Percentiles rank a stretch among this genome's conserved stretches.
Evolutionary conservation across 108 stramenopile genomes (phyloP).

Genomic region (Cyclotella cryptica): DNA sequence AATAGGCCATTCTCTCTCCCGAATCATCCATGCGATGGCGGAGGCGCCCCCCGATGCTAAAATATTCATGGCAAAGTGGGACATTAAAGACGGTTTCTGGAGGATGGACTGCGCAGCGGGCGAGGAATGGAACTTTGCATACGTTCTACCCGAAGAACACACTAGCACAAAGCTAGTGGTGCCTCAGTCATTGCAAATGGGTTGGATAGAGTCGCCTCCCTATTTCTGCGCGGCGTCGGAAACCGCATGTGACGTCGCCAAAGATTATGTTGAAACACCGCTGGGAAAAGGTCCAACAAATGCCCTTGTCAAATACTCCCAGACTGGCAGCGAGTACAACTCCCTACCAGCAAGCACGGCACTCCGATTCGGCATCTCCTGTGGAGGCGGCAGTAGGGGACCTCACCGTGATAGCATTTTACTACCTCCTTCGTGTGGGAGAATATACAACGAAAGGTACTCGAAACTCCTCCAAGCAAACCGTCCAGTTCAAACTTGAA

Average conservation of each 20-base stretch:
- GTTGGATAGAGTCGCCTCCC: not conserved
- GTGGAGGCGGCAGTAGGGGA: not conserved
- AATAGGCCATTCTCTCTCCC: not conserved
- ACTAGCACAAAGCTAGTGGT: not conserved
- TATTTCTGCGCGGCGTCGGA: not conserved
- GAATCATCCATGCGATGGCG: slow-evolving; percentile 4
- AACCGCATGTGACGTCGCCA: not conserved
- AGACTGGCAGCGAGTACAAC: not conserved
- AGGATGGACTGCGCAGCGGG: not conserved
- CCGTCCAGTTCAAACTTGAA: not conserved
- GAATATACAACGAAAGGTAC: not conserved
- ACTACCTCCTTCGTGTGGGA: not conserved
- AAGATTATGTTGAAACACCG: not conserved
- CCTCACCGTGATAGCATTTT: not conserved
- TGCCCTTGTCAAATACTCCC: not conserved
- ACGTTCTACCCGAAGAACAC: not conserved
- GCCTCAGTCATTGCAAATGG: not conserved
- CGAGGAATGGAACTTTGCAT: not conserved
- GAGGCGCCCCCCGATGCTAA: not conserved
- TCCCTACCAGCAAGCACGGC: not conserved
- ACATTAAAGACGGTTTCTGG: not conserved
- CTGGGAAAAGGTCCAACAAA: not conserved
- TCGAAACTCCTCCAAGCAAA: not conserved
- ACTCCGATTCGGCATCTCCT: not conserved
- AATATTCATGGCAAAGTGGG: not conserved